A percentile compares a stretch with the other conserved stretches of the same genome.
phyloP scores from a whole-genome alignment of 2,329 filamentous ascomycete species.

The Lachnellula hyalina region DNA sequence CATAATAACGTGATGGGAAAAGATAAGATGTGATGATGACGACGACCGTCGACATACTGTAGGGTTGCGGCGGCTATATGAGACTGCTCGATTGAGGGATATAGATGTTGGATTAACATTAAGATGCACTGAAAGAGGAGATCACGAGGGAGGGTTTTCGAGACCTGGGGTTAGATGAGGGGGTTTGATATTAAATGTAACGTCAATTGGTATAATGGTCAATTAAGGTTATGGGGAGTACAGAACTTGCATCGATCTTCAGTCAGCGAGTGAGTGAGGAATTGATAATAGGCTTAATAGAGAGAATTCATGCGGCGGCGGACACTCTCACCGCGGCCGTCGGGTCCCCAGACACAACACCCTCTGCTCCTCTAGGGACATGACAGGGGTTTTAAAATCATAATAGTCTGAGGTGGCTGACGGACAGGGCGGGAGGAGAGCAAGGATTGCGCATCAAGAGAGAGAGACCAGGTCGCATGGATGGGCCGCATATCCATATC shows the following conservation, averaged over 20 bases:
- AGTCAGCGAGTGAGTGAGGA: background rate
- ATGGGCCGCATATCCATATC: background rate
- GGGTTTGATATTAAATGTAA: constrained; percentile 1
- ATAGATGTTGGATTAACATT: background rate
- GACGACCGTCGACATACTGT: background rate
- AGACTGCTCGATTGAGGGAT: background rate
- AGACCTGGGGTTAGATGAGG: background rate
- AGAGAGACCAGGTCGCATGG: background rate
- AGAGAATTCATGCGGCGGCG: background rate
- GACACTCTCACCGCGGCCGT: background rate
- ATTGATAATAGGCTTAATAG: constrained; percentile 1
- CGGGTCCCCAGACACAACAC: too few relatives aligned
- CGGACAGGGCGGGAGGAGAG: background rate
- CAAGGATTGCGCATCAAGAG: too few relatives aligned
- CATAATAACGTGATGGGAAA: background rate
- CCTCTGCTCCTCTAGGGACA: too few relatives aligned
- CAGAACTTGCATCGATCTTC: background rate
- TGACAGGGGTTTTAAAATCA: too few relatives aligned
- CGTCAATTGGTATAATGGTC: background rate
- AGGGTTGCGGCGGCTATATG: constrained; percentile 9
- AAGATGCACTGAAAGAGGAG: background rate
- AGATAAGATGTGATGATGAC: background rate
- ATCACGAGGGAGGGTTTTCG: background rate
- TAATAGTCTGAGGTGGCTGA: too few relatives aligned
- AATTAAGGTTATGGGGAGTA: background rate